phyloP scores from a whole-genome alignment of 306 rosid genomes.

The Geum urbanum region DNA sequence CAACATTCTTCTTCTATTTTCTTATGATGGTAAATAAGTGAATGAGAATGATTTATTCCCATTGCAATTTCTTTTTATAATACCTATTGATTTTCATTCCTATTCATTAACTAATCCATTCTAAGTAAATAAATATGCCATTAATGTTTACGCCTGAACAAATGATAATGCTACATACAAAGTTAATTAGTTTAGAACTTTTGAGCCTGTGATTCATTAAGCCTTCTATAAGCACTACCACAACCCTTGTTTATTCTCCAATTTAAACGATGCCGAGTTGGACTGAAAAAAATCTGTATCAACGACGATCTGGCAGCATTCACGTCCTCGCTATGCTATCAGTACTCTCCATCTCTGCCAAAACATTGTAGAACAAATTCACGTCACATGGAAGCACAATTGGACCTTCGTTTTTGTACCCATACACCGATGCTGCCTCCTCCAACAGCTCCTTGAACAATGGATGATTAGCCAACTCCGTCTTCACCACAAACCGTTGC shows the following conservation, averaged over 20 bases:
- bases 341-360: constrained; percentile 43
- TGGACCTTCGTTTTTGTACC: constrained; percentile 56
- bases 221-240: constrained; percentile 4
- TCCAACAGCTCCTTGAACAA: constrained; percentile 57
- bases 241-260: not conserved
- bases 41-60: too few species aligned
- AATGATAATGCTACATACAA: too few species aligned
- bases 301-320: not conserved
- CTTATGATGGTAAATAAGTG: too few species aligned
- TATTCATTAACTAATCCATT: too few species aligned
- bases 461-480: constrained; percentile 52
- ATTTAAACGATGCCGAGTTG: not conserved
- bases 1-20: too few species aligned
- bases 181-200: too few species aligned
- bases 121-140: too few species aligned
- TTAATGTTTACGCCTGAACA: too few species aligned
- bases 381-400: constrained; percentile 58
- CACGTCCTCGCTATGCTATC: constrained; percentile 3
- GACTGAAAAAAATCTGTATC: constrained; percentile 22
- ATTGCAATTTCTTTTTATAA: too few species aligned
- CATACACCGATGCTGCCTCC: constrained; percentile 59
- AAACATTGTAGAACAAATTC: constrained; percentile 23
- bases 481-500: constrained; percentile 46
- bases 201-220: not conserved
- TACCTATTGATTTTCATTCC: too few species aligned